phyloP scores from a whole-genome alignment of 176 grass and related monocot genomes.

The Hyparrhenia diplandra region DNA sequence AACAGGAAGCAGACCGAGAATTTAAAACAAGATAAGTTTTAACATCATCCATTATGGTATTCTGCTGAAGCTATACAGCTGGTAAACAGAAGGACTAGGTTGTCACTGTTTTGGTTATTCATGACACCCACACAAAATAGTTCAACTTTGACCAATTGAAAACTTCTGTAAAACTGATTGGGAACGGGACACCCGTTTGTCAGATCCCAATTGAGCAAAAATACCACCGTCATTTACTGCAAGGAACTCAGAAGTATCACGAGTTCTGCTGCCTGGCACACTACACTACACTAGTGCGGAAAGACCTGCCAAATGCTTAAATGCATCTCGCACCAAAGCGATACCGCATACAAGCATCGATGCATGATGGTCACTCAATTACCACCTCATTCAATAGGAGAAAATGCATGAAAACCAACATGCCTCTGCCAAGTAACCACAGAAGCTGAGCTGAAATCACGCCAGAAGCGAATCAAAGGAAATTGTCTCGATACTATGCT shows the following conservation, averaged over 20 bases:
- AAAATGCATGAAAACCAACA: neutral
- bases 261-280: too few relatives aligned
- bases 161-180: neutral
- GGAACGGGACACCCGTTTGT: neutral
- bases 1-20: neutral
- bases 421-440: neutral
- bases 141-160: neutral
- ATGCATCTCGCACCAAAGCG: neutral
- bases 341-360: neutral
- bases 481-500: neutral
- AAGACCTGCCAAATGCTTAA: neutral
- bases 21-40: neutral
- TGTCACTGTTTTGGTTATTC: neutral
- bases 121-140: neutral
- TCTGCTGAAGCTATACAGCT: neutral
- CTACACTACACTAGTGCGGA: neutral
- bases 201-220: neutral
- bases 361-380: neutral
- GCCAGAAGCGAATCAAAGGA: constrained; percentile 1
- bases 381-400: neutral
- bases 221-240: neutral
- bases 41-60: neutral
- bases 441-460: neutral
- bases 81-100: neutral
- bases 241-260: neutral